These are phyloP conservation scores for Lavandula angustifolia DNA, from an alignment of 257 asterid species.

Conservation along the genomic window DNA sequence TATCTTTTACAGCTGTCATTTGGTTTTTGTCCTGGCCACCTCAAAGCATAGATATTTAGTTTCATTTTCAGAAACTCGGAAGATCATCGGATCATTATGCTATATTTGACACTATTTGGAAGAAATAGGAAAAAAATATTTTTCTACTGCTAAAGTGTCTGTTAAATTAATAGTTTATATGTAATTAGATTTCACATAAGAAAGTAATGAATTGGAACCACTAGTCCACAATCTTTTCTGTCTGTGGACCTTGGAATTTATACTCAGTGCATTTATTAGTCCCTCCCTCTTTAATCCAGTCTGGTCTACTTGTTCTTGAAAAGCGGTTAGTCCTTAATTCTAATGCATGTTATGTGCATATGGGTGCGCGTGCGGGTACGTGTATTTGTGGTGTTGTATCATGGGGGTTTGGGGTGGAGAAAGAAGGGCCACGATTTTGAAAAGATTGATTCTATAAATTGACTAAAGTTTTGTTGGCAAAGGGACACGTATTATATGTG, in stretches of 20 bases:
- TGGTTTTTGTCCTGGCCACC: constrained; percentile 6
- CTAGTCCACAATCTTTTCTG: background rate
- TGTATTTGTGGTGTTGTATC: background rate
- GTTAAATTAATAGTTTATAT: background rate
- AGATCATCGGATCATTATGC: constrained; percentile 1
- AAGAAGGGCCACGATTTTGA: constrained; percentile 17
- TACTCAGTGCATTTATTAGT: background rate
- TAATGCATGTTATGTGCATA: background rate
- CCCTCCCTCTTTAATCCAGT: background rate
- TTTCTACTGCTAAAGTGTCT: background rate
- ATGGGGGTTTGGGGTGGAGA: constrained; percentile 12
- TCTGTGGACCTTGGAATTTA: background rate
- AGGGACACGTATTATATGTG: constrained; percentile 24
- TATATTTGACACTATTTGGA: background rate
- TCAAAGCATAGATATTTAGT: background rate
- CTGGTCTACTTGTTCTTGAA: background rate
- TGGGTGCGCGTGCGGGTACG: background rate
- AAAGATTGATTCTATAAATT: constrained; percentile 29
- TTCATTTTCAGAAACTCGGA: constrained; percentile 6
- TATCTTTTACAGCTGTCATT: background rate
- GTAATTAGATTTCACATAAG: background rate
- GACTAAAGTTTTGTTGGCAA: background rate
- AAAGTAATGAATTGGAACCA: constrained; percentile 6
- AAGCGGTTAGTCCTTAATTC: background rate
- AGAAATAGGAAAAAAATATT: background rate